Percentiles rank a stretch among this genome's conserved stretches.
Evolutionary conservation across 2,329 filamentous ascomycete species (phyloP).

Genomic region (Escovopsis sp.): DNA sequence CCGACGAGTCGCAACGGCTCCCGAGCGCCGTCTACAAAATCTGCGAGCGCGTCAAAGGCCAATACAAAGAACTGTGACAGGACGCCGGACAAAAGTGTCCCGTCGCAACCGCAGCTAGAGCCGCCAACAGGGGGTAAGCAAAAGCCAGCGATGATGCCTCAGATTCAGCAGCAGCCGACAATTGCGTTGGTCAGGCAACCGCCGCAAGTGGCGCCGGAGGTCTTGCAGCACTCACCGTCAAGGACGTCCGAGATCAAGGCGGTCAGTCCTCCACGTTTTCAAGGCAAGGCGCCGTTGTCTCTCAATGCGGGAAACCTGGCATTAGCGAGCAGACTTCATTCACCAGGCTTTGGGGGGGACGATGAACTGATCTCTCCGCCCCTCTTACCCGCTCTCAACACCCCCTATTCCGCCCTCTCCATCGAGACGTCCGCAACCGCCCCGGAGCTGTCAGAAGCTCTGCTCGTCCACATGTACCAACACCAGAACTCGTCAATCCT

Average conservation of each 20-base stretch:
- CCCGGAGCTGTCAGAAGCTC: slow-evolving; percentile 46
- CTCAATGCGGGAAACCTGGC: not conserved
- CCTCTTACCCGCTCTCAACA: slow-evolving; percentile 39
- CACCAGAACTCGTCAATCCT: slow-evolving; percentile 51
- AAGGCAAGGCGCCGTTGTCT: not conserved
- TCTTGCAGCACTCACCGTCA: no score
- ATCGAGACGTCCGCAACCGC: slow-evolving; percentile 49
- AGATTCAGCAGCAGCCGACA: not conserved
- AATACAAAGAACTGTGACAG: no score
- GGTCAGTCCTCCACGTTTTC: no score
- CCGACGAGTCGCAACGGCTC: slow-evolving; percentile 45
- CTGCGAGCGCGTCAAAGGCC: not conserved
- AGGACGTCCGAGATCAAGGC: no score
- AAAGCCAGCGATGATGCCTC: not conserved
- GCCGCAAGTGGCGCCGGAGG: no score
- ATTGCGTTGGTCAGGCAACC: no score
- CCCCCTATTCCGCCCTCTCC: slow-evolving; percentile 47
- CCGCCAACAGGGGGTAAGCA: not conserved
- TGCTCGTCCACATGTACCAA: slow-evolving; percentile 45
- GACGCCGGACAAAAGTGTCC: no score
- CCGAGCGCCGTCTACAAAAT: slow-evolving; percentile 36
- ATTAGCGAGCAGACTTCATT: slow-evolving; percentile 19
- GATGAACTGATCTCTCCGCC: slow-evolving; percentile 39
- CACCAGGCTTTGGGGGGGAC: slow-evolving; percentile 32
- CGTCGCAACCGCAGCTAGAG: not conserved